phyloP scores from a whole-genome alignment of 1,284 basidiomycete species.

The Ceratobasidium sp. region DNA sequence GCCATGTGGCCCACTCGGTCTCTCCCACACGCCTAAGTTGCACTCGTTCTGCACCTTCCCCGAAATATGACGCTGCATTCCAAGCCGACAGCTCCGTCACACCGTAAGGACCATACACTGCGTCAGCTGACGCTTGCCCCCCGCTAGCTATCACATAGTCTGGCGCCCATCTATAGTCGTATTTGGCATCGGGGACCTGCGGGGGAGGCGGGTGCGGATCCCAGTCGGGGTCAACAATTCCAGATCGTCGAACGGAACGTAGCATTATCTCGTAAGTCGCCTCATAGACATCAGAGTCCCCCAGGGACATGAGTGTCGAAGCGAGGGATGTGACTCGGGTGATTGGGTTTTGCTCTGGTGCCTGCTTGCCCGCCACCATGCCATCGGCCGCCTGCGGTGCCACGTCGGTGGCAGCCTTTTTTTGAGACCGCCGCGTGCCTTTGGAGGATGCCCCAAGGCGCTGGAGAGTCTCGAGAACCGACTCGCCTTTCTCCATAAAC shows the following conservation, averaged over 20 bases:
- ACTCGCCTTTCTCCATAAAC: conserved; percentile 88
- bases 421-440: conserved; percentile 29
- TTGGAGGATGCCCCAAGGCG: conserved; percentile 70
- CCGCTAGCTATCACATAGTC: conserved; percentile 59
- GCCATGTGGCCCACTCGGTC: conserved; percentile 79
- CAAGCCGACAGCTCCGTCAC: conserved; percentile 80
- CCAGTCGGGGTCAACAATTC: conserved; percentile 75
- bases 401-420: conserved; percentile 58
- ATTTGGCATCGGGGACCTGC: conserved; percentile 52
- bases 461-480: conserved; percentile 89
- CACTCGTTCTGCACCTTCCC: conserved; percentile 75
- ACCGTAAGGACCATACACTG: conserved; percentile 78
- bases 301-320: conserved; percentile 82
- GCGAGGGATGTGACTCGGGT: conserved; percentile 83
- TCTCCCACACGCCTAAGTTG: conserved; percentile 67
- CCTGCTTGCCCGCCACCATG: conserved; percentile 54
- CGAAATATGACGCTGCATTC: conserved; percentile 81
- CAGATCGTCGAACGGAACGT: conserved; percentile 74
- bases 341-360: conserved; percentile 64
- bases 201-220: conserved; percentile 57
- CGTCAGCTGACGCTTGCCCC: conserved; percentile 57
- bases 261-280: conserved; percentile 85
- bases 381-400: conserved; percentile 53
- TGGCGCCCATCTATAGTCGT: conserved; percentile 79
- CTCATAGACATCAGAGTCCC: conserved; percentile 84